These are phyloP conservation scores for Pseudomassariella vexata DNA, from an alignment of 2,329 filamentous ascomycete species.

Conservation along the genomic window DNA sequence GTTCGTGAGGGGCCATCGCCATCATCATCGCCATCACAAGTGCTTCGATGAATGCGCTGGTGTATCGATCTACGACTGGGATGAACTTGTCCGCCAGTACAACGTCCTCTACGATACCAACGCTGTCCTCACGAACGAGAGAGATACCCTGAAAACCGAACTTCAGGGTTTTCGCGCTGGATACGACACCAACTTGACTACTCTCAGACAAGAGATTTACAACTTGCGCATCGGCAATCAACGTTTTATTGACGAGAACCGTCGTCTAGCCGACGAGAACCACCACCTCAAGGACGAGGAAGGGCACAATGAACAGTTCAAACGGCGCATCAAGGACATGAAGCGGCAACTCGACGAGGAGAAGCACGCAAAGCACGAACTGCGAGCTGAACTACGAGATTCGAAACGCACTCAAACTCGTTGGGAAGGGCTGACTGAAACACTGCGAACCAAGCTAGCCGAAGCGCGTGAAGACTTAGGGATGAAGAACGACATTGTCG, in stretches of 20 bases:
- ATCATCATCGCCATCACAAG: constrained; percentile 11
- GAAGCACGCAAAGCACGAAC: constrained; percentile 8
- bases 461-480: no score
- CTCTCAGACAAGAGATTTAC: no score
- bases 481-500: no score
- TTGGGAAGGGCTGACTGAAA: no score
- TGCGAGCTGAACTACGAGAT: no score
- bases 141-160: constrained; percentile 15
- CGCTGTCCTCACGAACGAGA: constrained; percentile 13
- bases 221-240: no score
- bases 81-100: constrained; percentile 14
- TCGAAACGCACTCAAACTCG: no score
- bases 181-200: no score
- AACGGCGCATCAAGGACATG: constrained; percentile 12
- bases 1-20: constrained; percentile 16
- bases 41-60: constrained; percentile 21
- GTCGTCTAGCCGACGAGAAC: constrained; percentile 11
- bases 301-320: constrained; percentile 11
- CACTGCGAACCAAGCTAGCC: no score
- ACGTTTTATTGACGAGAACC: constrained; percentile 9
- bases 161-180: no score
- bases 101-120: constrained; percentile 8
- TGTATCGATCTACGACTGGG: constrained; percentile 17
- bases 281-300: constrained; percentile 9
- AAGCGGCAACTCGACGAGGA: constrained; percentile 13